phyloP scores from a whole-genome alignment of 164 flowering plant genomes.

The Aristolochia californica region DNA sequence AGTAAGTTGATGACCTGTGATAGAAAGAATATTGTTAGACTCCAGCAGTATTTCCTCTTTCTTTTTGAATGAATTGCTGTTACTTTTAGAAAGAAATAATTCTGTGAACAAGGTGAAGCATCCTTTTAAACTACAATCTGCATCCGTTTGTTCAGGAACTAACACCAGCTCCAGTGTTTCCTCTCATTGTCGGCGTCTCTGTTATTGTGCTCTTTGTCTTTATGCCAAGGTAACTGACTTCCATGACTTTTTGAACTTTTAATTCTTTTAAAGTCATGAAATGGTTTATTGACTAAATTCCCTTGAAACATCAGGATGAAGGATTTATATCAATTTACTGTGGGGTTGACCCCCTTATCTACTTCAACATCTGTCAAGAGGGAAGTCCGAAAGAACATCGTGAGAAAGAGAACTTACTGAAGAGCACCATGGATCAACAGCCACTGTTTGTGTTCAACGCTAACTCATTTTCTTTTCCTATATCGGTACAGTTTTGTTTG shows the following conservation, averaged over 20 bases:
- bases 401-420: constrained; percentile 78
- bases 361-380: constrained; percentile 28
- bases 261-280: not conserved
- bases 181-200: constrained; percentile 66
- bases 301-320: constrained; percentile 39
- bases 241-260: not conserved
- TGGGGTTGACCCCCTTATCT: constrained; percentile 37
- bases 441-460: too few relatives aligned
- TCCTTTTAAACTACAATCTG: too few relatives aligned
- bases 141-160: constrained; percentile 42
- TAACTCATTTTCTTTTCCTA: too few relatives aligned
- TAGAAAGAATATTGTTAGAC: too few relatives aligned
- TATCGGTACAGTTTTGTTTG: too few relatives aligned
- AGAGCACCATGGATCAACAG: not conserved
- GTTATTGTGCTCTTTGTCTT: constrained; percentile 61
- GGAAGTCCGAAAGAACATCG: constrained; percentile 41
- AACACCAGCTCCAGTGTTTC: constrained; percentile 81
- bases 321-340: constrained; percentile 50
- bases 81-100: too few relatives aligned
- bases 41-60: too few relatives aligned
- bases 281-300: not conserved
- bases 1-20: too few relatives aligned
- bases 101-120: too few relatives aligned
- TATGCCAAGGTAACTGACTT: constrained; percentile 63
- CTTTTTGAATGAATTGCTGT: not conserved